These are phyloP conservation scores for Xylariaceae sp. DNA, from an alignment of 2,329 filamentous ascomycete species.

Conservation along the genomic window DNA sequence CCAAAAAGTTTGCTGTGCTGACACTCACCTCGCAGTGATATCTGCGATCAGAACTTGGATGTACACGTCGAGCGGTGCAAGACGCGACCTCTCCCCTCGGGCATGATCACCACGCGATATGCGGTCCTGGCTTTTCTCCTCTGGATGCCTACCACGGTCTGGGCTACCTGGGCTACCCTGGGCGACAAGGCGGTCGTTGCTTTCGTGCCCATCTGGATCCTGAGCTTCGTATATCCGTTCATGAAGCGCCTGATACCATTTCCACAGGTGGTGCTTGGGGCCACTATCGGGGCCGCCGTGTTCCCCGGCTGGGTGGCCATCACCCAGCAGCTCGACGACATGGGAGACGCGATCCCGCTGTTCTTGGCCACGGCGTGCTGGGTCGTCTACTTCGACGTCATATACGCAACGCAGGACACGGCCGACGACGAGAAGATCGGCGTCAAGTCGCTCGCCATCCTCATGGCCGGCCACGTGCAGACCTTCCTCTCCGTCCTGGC, in stretches of 20 bases:
- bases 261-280: neutral
- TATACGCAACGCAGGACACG: neutral
- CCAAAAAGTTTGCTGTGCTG: neutral
- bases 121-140: neutral
- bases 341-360: neutral
- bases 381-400: neutral
- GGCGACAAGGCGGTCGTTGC: neutral
- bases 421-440: neutral
- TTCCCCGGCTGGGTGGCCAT: neutral
- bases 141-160: neutral
- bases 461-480: neutral
- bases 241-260: neutral
- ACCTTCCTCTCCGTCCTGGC: neutral
- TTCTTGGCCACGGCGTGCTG: neutral
- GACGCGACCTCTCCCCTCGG: constrained; percentile 2
- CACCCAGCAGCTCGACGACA: neutral
- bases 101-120: neutral
- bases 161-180: neutral
- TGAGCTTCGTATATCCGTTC: neutral
- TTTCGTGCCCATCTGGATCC: neutral
- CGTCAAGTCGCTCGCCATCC: neutral
- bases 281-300: neutral
- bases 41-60: neutral
- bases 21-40: neutral
- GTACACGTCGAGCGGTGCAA: neutral